Base-by-base conservation (phyloP, 208 protist genomes). In the Giardia muris region DNA sequence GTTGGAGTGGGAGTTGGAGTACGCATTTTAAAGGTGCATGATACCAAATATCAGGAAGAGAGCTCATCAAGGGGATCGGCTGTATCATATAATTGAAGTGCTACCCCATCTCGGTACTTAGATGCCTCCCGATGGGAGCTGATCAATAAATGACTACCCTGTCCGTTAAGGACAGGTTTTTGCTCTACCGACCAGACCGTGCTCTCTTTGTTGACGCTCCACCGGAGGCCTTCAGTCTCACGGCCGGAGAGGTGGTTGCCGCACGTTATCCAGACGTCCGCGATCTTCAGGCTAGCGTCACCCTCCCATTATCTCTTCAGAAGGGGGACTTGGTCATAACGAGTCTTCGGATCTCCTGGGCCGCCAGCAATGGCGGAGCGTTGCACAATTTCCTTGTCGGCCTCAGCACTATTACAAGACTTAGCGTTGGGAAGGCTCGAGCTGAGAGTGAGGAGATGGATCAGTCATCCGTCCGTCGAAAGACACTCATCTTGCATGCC, bases 371-470 rank as follows among this genome's bases (percentile, higher is more conserved):
- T 39, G 57, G 30, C 57, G 19, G 19, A 10, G 30, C 10, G 19
- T 10, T 10, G 10, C 57, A 76, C 57, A 76, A 30, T 76, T 39
- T 76, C 30, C 10, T 10, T 76, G 57, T 76, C 57, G 57, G 57
- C 57, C 57, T 76, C 57, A 76, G 57, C 57, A 76, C 57, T 39
- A 76, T 76, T 76, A 76, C 57, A 76, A 76, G 30, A 76, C 10
- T 76, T 30, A 39, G 19, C 30, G 57, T 76, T 76, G 57, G 57
- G 19, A 76, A 76, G 10, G 19, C 30, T 39, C 57, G 30, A 10
- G 30, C 19, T 39, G 57, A 76, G 19, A 76, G 57, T 10, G 19
- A 76, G 30, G 19, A n/a, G n/a, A n/a, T n/a, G n/a, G n/a, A n/a
- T n/a, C n/a, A n/a, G n/a, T n/a, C n/a, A n/a, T n/a, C n/a, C n/a